Percentiles rank a stretch among this genome's conserved stretches.
These are phyloP conservation scores for Globisporangium alternatum DNA, from an alignment of 352 stramenopile genomes.

Conservation along the genomic window DNA sequence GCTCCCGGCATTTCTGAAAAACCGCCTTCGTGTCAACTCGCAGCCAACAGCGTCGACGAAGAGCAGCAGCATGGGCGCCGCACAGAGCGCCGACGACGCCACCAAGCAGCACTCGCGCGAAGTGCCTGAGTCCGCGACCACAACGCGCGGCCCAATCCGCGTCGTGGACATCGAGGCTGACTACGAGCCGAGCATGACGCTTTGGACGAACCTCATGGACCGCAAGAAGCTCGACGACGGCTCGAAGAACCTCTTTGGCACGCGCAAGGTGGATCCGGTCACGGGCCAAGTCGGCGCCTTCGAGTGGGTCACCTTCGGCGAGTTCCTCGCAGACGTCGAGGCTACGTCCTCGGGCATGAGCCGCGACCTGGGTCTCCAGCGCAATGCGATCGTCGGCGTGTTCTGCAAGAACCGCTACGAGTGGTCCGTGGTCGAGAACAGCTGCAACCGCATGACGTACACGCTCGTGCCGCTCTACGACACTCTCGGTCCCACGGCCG, in stretches of 20 bases:
- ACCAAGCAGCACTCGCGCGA: slow-evolving; percentile 11
- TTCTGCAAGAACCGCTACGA: slow-evolving; percentile 60
- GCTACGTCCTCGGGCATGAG: slow-evolving; percentile 32
- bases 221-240: slow-evolving; percentile 43
- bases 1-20: slow-evolving; percentile 8
- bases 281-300: slow-evolving; percentile 36
- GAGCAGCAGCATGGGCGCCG: slow-evolving; percentile 2
- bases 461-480: slow-evolving; percentile 53
- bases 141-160: slow-evolving; percentile 23
- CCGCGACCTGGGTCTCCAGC: slow-evolving; percentile 25
- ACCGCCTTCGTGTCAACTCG: slow-evolving; percentile 4
- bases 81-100: slow-evolving; percentile 4
- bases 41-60: background rate
- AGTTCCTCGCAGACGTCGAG: slow-evolving; percentile 43
- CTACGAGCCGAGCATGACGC: slow-evolving; percentile 43
- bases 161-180: slow-evolving; percentile 20
- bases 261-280: slow-evolving; percentile 31
- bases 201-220: slow-evolving; percentile 53
- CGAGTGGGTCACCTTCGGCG: slow-evolving; percentile 46
- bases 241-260: slow-evolving; percentile 47
- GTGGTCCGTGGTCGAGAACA: slow-evolving; percentile 54
- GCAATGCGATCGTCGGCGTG: slow-evolving; percentile 47
- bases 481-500: slow-evolving; percentile 41
- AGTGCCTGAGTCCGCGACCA: slow-evolving; percentile 12
- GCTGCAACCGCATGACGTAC: slow-evolving; percentile 61